Conservation (phyloP, 345 rosid genomes). For the Salix exigua region DNA sequence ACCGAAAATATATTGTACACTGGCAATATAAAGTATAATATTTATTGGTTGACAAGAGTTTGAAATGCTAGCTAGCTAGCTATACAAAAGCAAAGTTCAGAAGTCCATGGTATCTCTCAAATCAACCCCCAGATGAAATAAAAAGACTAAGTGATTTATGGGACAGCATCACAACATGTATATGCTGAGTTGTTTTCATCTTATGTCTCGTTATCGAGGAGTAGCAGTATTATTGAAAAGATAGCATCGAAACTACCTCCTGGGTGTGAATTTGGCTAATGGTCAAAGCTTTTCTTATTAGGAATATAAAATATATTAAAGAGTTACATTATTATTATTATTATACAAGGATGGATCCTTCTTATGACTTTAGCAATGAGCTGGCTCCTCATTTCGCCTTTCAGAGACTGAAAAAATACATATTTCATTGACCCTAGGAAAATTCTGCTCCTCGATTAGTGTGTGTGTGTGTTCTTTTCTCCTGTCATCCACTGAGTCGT, state of each 20-base stretch:
- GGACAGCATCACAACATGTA: not conserved
- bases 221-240: not conserved
- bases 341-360: too few relatives aligned
- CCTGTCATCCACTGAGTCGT: slow-evolving; percentile 2
- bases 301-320: too few relatives aligned
- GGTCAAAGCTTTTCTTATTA: too few relatives aligned
- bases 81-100: not conserved
- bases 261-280: too few relatives aligned
- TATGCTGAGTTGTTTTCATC: not conserved
- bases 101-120: not conserved
- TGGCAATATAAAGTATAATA: too few relatives aligned
- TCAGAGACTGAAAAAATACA: not conserved
- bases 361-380: too few relatives aligned
- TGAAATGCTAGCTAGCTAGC: not conserved
- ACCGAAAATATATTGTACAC: not conserved
- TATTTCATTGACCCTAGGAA: not conserved
- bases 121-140: slow-evolving; percentile 7
- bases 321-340: too few relatives aligned
- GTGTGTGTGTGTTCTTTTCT: not conserved
- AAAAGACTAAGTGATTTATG: not conserved
- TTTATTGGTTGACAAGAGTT: slow-evolving; percentile 9
- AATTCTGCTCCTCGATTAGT: too few relatives aligned
- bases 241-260: not conserved
- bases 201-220: not conserved
- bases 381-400: too few relatives aligned